Conservation (phyloP, 2,329 filamentous ascomycete genomes). For the Alternaria triticimaculans region DNA sequence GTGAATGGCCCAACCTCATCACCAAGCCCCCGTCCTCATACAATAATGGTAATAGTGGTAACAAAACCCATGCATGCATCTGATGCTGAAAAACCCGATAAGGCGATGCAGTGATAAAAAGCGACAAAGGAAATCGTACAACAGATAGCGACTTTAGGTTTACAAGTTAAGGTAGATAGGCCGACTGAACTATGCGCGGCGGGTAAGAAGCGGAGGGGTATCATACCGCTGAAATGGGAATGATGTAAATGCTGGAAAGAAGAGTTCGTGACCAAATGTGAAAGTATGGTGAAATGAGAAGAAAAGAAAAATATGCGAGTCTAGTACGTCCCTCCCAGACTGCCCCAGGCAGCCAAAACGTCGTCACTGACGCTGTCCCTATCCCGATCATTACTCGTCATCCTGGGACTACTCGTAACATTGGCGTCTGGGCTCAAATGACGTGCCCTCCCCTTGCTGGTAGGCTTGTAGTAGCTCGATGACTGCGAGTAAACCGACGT, state of each 20-base stretch:
- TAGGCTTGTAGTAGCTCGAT: constrained; percentile 9
- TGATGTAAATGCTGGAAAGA: background rate
- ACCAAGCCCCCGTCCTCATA: background rate
- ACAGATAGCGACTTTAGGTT: background rate
- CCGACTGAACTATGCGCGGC: background rate
- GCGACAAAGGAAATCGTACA: background rate
- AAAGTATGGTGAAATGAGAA: background rate
- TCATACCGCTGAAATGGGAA: background rate
- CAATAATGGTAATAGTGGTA: background rate
- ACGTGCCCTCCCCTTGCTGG: constrained; percentile 21
- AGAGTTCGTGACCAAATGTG: no score
- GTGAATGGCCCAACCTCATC: background rate
- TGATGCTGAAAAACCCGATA: background rate
- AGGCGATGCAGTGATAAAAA: background rate
- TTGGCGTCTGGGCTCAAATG: constrained; percentile 33
- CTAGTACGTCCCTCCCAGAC: constrained; percentile 50
- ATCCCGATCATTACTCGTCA: constrained; percentile 21
- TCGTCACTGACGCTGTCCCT: constrained; percentile 54
- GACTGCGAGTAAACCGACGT: constrained; percentile 22
- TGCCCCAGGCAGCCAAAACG: constrained; percentile 56
- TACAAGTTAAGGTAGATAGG: background rate
- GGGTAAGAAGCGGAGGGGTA: background rate
- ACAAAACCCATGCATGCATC: background rate
- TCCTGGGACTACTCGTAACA: constrained; percentile 25
- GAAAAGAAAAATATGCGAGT: background rate